Evolutionary conservation across 495 filamentous ascomycete genomes (phyloP).

Genomic region (Penicillium herquei): DNA sequence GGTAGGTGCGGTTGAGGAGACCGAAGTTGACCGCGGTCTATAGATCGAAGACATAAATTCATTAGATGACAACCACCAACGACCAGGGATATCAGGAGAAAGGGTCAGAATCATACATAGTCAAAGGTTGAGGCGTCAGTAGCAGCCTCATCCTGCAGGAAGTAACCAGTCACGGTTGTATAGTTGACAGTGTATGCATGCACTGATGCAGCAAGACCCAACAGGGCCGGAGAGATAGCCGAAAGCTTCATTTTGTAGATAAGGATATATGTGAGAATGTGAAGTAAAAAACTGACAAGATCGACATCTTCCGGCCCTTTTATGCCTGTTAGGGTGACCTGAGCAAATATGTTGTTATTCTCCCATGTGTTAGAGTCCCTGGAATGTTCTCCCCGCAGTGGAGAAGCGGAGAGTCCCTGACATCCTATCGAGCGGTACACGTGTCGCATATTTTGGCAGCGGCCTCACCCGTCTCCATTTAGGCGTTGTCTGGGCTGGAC

Average conservation of each 20-base stretch:
- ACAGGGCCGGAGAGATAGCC: conserved; percentile 15
- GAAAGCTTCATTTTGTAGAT: conserved; percentile 30
- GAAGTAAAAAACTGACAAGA: not conserved
- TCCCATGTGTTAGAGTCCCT: not conserved
- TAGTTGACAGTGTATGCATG: conserved; percentile 50
- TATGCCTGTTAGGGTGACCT: conserved; percentile 6
- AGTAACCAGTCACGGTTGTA: conserved; percentile 65
- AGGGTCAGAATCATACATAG: conserved; percentile 48
- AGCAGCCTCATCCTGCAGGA: conserved; percentile 63
- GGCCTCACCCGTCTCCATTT: not conserved
- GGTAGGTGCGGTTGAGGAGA: conserved; percentile 59
- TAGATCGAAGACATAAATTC: conserved; percentile 1
- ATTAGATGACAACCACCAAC: not conserved
- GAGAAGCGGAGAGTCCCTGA: not conserved
- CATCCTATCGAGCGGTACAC: conserved; percentile 15
- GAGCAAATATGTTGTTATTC: not conserved
- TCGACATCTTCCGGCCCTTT: conserved; percentile 12
- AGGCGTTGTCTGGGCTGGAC: not conserved
- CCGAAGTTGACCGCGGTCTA: conserved; percentile 66
- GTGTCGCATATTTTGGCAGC: conserved; percentile 4
- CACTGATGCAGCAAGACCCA: conserved; percentile 22
- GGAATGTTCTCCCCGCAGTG: not conserved
- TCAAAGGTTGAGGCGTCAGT: conserved; percentile 65
- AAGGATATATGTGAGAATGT: not conserved
- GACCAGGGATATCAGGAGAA: not conserved